Base-by-base conservation (phyloP, 352 stramenopile species). In the Phytophthora syringae region DNA sequence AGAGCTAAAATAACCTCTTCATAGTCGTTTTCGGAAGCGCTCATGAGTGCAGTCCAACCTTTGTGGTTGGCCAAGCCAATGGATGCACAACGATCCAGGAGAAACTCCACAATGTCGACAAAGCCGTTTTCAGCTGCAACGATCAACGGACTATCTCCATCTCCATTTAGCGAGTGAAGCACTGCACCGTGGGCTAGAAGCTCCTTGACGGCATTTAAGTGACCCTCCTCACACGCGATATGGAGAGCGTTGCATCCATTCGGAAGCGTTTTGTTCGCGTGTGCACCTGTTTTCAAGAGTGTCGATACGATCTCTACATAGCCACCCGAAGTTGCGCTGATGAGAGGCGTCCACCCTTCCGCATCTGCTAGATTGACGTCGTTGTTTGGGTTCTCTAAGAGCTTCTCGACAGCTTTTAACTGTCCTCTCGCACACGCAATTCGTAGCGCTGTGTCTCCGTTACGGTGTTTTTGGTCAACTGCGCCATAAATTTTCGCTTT, bases 381-480 rank as follows among this genome's bases (percentile, higher is more conserved):
- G 20, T 59, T 60, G 39, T 53, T 64, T 20, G 37, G 18, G 10
- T 60, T 70, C 15, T 30, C 24, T 21, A 70, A 13, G 16, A 70
- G 39, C 0, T 16, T n/a, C 13, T 70, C 54, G 18, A 64, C 47
- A 13, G 25, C 22, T 27, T 64, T 64, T 12, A 50, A 16, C 32
- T 70, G 6, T 7, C 61, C 61, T 21, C 47, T 21, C 11, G 60
- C 48, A n/a, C 53, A 65, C 2, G 61, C 61, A 36, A 70, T 70
- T 32, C 53, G 27, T n/a, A 70, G 32, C 1, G 61, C 53, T 9
- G 53, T 70, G 18, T 70, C 62, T 25, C 47, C 62, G 43, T 70
- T 70, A 5, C 54, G 62, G 6, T 42, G 40, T 7, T 70, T 70
- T n/a, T 60, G 45, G n/a, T 70, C 55, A 27, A 70, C 51, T 2